Evolutionary conservation across 164 flowering plant genomes (phyloP).

Genomic region (Pachysandra terminalis): DNA sequence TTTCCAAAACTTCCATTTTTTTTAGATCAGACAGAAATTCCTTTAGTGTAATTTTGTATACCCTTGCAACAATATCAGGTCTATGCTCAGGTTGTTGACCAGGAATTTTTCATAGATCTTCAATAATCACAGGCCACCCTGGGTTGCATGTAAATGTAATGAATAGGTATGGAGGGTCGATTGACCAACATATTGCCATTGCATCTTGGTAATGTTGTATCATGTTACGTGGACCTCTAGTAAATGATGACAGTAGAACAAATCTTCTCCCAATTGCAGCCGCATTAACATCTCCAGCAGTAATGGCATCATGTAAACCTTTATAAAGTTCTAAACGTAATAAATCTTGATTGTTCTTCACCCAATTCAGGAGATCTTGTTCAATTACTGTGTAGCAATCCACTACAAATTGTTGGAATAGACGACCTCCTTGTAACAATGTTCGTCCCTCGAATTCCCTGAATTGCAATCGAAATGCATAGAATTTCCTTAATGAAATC

Average conservation of each 20-base stretch:
- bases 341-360: background rate
- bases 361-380: background rate
- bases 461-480: background rate
- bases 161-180: conserved; percentile 12
- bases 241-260: conserved; percentile 7
- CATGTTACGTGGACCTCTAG: conserved; percentile 8
- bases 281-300: conserved; percentile 1
- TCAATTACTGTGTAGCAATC: conserved; percentile 8
- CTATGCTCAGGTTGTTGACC: conserved; percentile 9
- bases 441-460: background rate
- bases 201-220: conserved; percentile 17
- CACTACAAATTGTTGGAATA: conserved; percentile 10
- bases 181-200: conserved; percentile 11
- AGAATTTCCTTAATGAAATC: conserved; percentile 1
- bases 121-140: conserved; percentile 9
- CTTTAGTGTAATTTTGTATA: conserved; percentile 12
- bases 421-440: background rate
- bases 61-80: conserved; percentile 12
- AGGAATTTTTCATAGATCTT: background rate
- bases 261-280: background rate
- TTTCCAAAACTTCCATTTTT: background rate
- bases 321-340: background rate
- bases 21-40: background rate
- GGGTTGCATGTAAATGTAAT: conserved; percentile 15
- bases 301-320: conserved; percentile 4